Evolutionary conservation across 2,329 filamentous ascomycete species (phyloP), one percentile per base, ranked within the genome.

Genomic region (Ambrosiella cleistominuta): DNA sequence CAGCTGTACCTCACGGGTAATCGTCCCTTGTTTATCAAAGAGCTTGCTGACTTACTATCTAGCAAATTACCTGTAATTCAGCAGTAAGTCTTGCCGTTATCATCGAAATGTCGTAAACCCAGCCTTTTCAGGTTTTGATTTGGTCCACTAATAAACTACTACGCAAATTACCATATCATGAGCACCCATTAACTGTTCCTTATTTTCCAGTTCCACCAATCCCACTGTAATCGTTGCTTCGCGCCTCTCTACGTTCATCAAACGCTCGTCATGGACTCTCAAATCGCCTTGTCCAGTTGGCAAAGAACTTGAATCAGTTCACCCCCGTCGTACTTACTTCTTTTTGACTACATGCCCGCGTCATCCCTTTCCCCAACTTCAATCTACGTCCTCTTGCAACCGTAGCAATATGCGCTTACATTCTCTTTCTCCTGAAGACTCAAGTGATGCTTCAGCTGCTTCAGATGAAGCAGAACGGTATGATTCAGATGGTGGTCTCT

Each of bases 201-300:
- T 54, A 63, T 63, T 63, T 65, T 15, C 58, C 68, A 97, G 93
- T 71, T 97, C 93, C 63, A 89, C 91, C 56, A 97, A 97, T 68
- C 91, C 90, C 58, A 88, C 87, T 66, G 91, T 93, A 60, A 88
- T 98, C 65, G 90, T 98, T 64, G 95, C 90, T 1, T 96, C 93
- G 50, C 85, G 93, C 65, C 76, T 98, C 56, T 85, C 89, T 45
- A 81, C 86, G 39, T 98, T 94, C 71, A 77, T 96, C 66, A 94
- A 95, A 74, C 87, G 93, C 64, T 72, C 86, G 57, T 86, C 80
- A 63, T 88, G 86, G 90, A 86, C 81, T 36, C 81, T 85, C 7
- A 72, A 83, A 56, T 77, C 84, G 55, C 88, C 86, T 57, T 97
- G 93, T 70, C 91, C 93, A 2, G 73, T 97, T 58, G 88, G 87